Evolutionary conservation across 305 asterid species (phyloP).

Genomic region (Fraxinus velutina): DNA sequence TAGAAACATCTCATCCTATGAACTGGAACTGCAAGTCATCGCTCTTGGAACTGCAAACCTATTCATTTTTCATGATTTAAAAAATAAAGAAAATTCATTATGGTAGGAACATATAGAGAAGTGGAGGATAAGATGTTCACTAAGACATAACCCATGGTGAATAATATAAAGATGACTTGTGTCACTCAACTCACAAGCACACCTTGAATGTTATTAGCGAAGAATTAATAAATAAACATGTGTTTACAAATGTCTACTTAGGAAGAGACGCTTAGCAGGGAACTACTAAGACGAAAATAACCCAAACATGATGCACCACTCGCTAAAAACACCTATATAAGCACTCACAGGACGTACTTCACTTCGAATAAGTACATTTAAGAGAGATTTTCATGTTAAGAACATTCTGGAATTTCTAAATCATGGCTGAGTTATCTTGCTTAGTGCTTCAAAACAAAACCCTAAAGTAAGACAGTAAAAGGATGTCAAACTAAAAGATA

Average conservation of each 20-base stretch:
- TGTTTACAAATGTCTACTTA: neutral
- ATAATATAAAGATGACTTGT: neutral
- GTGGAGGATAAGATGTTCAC: neutral
- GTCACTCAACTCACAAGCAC: neutral
- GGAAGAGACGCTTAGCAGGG: neutral
- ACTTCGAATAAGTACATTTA: neutral
- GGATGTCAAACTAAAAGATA: slow-evolving; percentile 19
- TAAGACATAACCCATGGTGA: neutral
- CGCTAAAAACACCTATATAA: neutral
- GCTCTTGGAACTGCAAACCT: neutral
- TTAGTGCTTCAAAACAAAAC: neutral
- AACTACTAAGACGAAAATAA: neutral
- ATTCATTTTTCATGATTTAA: neutral
- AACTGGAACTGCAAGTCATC: neutral
- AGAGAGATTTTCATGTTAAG: neutral
- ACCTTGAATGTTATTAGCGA: neutral
- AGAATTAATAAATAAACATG: neutral
- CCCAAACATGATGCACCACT: neutral
- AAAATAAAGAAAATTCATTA: neutral
- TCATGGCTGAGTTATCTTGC: neutral
- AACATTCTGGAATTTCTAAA: neutral
- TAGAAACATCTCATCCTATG: neutral
- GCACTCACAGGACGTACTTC: neutral
- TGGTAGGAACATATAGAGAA: neutral
- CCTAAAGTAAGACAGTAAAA: neutral